Evolutionary conservation across 2,329 filamentous ascomycete species (phyloP).

Genomic region (Fusarium pseudograminearum): DNA sequence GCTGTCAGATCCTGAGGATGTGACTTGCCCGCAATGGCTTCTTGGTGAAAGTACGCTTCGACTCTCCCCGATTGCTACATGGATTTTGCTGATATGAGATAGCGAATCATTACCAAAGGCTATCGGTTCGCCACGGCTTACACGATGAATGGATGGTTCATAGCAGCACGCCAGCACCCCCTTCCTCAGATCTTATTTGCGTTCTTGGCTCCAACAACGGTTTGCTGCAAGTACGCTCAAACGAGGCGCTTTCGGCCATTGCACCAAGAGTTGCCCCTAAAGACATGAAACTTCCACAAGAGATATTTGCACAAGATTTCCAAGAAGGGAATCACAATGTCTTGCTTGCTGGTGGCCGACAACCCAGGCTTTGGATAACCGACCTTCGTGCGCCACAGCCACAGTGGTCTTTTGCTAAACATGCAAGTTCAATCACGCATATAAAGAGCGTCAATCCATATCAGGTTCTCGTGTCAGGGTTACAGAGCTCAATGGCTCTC

Average conservation of each 20-base stretch:
- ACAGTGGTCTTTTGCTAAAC: constrained; percentile 51
- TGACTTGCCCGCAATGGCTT: constrained; percentile 53
- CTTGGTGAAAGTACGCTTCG: constrained; percentile 52
- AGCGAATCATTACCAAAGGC: constrained; percentile 52
- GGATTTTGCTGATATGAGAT: neutral
- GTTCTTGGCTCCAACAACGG: constrained; percentile 63
- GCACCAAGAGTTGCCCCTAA: constrained; percentile 43
- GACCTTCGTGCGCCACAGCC: constrained; percentile 58
- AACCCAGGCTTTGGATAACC: constrained; percentile 58
- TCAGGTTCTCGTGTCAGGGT: constrained; percentile 66
- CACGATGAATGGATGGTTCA: constrained; percentile 53
- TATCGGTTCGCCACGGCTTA: constrained; percentile 47
- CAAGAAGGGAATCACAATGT: constrained; percentile 58
- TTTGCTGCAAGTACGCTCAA: constrained; percentile 55
- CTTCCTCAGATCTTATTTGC: constrained; percentile 57
- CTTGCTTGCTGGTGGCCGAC: constrained; percentile 64
- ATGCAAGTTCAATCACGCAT: constrained; percentile 61
- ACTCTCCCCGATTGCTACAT: neutral
- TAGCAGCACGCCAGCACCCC: constrained; percentile 58
- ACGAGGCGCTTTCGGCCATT: constrained; percentile 53
- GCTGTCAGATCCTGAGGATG: constrained; percentile 45
- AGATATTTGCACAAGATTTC: constrained; percentile 65
- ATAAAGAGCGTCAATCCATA: constrained; percentile 62
- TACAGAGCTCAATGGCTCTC: constrained; percentile 62
- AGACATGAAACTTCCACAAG: constrained; percentile 42